These are phyloP conservation scores for Tricholoma hemisulphureum DNA, from an alignment of 768 basidiomycete species.

Conservation along the genomic window DNA sequence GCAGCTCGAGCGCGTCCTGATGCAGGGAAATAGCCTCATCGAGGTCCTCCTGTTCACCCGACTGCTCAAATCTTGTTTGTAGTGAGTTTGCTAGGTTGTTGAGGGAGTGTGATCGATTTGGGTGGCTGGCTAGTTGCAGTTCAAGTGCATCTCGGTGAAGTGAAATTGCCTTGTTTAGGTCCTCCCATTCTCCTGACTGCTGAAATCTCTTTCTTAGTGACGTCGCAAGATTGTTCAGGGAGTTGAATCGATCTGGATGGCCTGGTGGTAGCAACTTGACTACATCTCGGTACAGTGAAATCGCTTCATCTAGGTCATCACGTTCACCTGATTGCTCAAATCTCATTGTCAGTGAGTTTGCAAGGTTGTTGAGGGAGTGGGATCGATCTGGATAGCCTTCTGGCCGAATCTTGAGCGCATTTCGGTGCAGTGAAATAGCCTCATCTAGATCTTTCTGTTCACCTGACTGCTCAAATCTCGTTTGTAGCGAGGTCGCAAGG, in stretches of 20 bases:
- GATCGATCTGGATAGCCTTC: background rate
- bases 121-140: slow-evolving; percentile 5
- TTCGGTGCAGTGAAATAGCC: background rate
- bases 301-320: slow-evolving; percentile 13
- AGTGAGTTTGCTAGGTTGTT: slow-evolving; percentile 14
- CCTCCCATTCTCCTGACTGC: background rate
- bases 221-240: slow-evolving; percentile 5
- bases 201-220: slow-evolving; percentile 4
- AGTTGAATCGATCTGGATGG: slow-evolving; percentile 9
- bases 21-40: slow-evolving; percentile 16
- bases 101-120: slow-evolving; percentile 5
- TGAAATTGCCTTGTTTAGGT: slow-evolving; percentile 18
- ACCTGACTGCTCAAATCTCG: background rate
- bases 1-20: slow-evolving; percentile 9
- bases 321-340: slow-evolving; percentile 14
- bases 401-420: background rate
- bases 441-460: background rate
- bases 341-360: background rate
- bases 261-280: slow-evolving; percentile 8
- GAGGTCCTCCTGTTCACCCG: slow-evolving; percentile 16
- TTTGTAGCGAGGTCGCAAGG: too few species aligned
- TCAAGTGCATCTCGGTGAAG: slow-evolving; percentile 7
- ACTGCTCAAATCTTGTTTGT: slow-evolving; percentile 17
- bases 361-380: background rate
- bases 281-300: slow-evolving; percentile 7